Evolutionary conservation across 2,329 filamentous ascomycete genomes (phyloP), one percentile per base, ranked within the genome.

Genomic region (Pseudogymnoascus verrucosus): DNA sequence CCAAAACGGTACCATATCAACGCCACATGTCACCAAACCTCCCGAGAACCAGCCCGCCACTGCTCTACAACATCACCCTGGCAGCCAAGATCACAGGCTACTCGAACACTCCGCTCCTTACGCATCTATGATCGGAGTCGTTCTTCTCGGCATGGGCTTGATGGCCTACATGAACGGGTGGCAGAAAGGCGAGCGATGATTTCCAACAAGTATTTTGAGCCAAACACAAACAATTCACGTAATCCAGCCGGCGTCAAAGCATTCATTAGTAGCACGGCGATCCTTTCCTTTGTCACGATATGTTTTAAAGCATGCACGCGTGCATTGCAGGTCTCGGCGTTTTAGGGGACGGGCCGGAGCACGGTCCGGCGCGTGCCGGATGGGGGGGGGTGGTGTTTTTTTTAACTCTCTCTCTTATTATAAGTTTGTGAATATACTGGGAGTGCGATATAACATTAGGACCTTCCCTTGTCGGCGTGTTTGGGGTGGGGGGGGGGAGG

Each of bases 81-180:
- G 65, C 73, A 77, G 65, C 71, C 73, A 66, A 79, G 79, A 82
- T 57, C 77, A 76, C 2, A 19, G 37, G 61, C 71, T 82, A 64
- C 72, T 84, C 59, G 75, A 80, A 66, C 81, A 87, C 54, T 81
- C 83, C 63, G 79, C 90, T 64, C 90, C 90, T 14, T 93, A 93
- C 71, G 88, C 89, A 42, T 92, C 89, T 1, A 91, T 93, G 84
- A 76, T 95, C 54, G 89, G 90, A 10, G 90, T 95, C 34, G 90
- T 95, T 26, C 76, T 95, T 63, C 78, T 95, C 65, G 90, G 90
- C 34, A 88, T 95, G 78, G 89, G 90, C 12, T 75, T 95, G 67
- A 95, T 95, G 90, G 89, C 89, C 44, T 93, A 92, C 75, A 81
- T 95, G 69, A 95, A 95, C 71, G 88, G 89, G 61, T 93, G 89